Percentiles rank a stretch among this genome's conserved stretches.
Evolutionary conservation across 176 grass and related monocot genomes (phyloP).

Genomic region (Oryza longistaminata): DNA sequence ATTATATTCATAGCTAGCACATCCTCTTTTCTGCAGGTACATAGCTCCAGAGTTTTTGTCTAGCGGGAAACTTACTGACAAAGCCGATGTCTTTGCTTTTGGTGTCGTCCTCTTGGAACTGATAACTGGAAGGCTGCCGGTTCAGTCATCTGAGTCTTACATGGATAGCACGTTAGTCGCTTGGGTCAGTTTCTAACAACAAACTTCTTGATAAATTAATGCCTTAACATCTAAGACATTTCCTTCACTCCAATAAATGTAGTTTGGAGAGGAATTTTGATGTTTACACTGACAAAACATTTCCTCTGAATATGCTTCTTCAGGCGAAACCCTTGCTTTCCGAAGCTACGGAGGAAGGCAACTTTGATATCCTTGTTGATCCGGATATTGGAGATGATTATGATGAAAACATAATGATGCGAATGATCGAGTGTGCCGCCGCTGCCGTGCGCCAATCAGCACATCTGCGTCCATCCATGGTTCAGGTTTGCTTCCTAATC

Average conservation of each 20-base stretch:
- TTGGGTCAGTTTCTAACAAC: slow-evolving; percentile 38
- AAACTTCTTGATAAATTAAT: neutral
- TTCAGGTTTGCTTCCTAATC: slow-evolving; percentile 39
- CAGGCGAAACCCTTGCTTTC: slow-evolving; percentile 52
- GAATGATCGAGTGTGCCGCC: slow-evolving; percentile 54
- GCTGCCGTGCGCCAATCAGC: slow-evolving; percentile 50
- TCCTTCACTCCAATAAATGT: neutral
- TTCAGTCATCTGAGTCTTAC: slow-evolving; percentile 53
- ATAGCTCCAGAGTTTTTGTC: slow-evolving; percentile 57
- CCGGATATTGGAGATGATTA: slow-evolving; percentile 42
- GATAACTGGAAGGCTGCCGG: slow-evolving; percentile 49
- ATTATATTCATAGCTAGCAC: neutral
- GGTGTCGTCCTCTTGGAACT: slow-evolving; percentile 60
- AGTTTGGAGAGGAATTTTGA: neutral
- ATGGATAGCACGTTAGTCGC: slow-evolving; percentile 62
- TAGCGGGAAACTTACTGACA: slow-evolving; percentile 57
- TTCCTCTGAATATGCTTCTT: neutral
- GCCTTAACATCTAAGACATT: neutral
- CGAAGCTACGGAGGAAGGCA: slow-evolving; percentile 32
- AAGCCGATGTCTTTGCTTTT: slow-evolving; percentile 54
- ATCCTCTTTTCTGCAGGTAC: slow-evolving; percentile 31
- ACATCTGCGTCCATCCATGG: slow-evolving; percentile 46
- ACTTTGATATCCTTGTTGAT: slow-evolving; percentile 45
- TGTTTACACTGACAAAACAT: neutral
- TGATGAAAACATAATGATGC: slow-evolving; percentile 37